Base-by-base conservation (phyloP, 441 rosid genomes). In the Sinapis alba region DNA sequence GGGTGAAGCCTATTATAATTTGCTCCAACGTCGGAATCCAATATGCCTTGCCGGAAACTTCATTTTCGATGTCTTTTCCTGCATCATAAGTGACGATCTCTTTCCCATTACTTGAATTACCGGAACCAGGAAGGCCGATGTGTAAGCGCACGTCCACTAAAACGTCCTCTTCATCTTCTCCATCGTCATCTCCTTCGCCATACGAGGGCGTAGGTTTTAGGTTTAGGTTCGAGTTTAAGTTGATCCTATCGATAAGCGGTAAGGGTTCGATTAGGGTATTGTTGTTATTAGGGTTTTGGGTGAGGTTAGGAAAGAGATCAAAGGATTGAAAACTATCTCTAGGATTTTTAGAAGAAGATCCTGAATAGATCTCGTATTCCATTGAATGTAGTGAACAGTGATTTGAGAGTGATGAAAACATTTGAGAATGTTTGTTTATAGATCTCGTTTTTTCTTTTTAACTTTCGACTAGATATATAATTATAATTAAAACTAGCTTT, bases 1-100 rank as follows among this genome's bases (percentile, higher is more conserved):
- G 89, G 36, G 91, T 88, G 67, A 91, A 88, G 53, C 98, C 96
- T 2, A 82, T 73, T 65, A 88, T 76, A 24, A 93, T 93, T 65
- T 93, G 94, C 57, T 93, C 89, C 45, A 83, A 84, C 26, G 90
- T 86, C 21, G 98, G 97, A 69, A 89, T 89, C 98, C 98, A 93
- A 18, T 85, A 91, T 24, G 85, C 84, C 65, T 76, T 77, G 7
- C 84, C 70, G 7, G 70, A 66, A 66, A 72, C 16, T 51, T 66
- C 77, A 43, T 43, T 43, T 9, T 77, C 76, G 0, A 65, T 65
- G 19, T 41, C 59, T 51, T 54, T 60, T 67, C 65, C 77, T 7
- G 28, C 69, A n/a, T 78, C 81, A 61, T 34, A n/a, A 27, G 36
- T 16, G 27, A 26, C 16, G 21, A 78, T 68, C 6, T 72, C 78